Percentiles rank a stretch among this genome's conserved stretches.
Conservation (phyloP, 345 rosid genomes). For the Populus pruinosa region DNA sequence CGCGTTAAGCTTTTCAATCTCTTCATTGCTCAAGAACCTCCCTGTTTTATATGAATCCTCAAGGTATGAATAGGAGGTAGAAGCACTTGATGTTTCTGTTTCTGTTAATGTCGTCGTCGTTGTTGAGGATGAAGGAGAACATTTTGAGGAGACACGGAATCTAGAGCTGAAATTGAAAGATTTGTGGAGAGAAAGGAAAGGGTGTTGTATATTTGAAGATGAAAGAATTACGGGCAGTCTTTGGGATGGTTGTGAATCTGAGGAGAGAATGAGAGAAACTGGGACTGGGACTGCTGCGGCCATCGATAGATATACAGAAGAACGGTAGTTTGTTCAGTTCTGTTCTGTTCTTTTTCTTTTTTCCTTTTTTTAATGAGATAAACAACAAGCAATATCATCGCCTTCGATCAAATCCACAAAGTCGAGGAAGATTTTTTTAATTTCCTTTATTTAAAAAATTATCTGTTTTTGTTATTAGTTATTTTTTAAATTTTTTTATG, state of each 20-base stretch:
- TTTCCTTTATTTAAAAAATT: background rate
- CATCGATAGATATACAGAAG: background rate
- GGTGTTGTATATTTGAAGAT: background rate
- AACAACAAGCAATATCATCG: background rate
- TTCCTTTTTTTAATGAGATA: background rate
- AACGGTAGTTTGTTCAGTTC: background rate
- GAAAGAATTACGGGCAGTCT: background rate
- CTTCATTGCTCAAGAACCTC: constrained; percentile 61
- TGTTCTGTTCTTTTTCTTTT: background rate
- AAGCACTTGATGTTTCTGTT: constrained; percentile 1
- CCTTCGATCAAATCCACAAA: background rate
- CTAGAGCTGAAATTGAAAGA: background rate
- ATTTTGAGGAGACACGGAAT: constrained; percentile 3
- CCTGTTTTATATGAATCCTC: constrained; percentile 58
- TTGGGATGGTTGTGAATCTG: constrained; percentile 10
- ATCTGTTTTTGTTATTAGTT: too few relatives aligned
- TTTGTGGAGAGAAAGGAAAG: background rate
- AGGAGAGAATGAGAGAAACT: constrained; percentile 1
- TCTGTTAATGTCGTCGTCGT: background rate
- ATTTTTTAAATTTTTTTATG: too few relatives aligned
- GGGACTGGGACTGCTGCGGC: constrained; percentile 4
- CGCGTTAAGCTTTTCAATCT: constrained; percentile 57
- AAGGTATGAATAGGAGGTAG: constrained; percentile 34
- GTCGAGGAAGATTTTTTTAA: background rate
- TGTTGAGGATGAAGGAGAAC: background rate